Evolutionary conservation across 1,284 basidiomycete genomes (phyloP).

Genomic region (Ustilago cynodontis): DNA sequence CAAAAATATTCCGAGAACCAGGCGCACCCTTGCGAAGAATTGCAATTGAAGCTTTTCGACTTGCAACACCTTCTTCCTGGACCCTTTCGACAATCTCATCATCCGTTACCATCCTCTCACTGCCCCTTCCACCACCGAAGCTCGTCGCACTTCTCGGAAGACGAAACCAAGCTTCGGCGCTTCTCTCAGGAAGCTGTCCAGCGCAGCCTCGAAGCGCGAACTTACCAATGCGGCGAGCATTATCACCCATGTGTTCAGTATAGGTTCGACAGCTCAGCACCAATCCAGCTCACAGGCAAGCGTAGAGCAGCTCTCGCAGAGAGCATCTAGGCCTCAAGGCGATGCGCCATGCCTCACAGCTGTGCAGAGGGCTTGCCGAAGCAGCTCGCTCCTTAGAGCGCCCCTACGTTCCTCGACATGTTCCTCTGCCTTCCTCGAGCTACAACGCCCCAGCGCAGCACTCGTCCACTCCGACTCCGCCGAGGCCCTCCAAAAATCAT

Average conservation of each 20-base stretch:
- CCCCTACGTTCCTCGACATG: slow-evolving; percentile 38
- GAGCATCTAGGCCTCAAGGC: slow-evolving; percentile 8
- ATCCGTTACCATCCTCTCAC: neutral
- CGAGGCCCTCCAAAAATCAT: neutral
- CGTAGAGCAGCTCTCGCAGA: slow-evolving; percentile 6
- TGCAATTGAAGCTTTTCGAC: slow-evolving; percentile 18
- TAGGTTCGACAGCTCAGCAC: neutral
- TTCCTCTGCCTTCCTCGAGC: slow-evolving; percentile 43
- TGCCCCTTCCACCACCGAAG: neutral
- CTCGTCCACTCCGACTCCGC: slow-evolving; percentile 1
- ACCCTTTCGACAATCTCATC: slow-evolving; percentile 17
- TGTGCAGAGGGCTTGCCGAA: slow-evolving; percentile 43
- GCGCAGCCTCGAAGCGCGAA: neutral
- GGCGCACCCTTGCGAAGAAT: slow-evolving; percentile 9
- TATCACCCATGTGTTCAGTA: slow-evolving; percentile 7
- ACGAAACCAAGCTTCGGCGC: neutral
- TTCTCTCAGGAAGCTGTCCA: neutral
- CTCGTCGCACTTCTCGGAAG: too few species aligned
- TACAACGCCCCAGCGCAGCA: slow-evolving; percentile 15
- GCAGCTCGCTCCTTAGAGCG: slow-evolving; percentile 29
- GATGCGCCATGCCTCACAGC: slow-evolving; percentile 43
- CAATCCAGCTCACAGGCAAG: slow-evolving; percentile 5
- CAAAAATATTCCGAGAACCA: slow-evolving; percentile 5
- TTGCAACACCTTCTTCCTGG: slow-evolving; percentile 24
- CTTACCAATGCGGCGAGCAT: neutral